These are phyloP conservation scores for Cadophora sp. DNA, from an alignment of 2,329 filamentous ascomycete genomes.

Conservation along the genomic window DNA sequence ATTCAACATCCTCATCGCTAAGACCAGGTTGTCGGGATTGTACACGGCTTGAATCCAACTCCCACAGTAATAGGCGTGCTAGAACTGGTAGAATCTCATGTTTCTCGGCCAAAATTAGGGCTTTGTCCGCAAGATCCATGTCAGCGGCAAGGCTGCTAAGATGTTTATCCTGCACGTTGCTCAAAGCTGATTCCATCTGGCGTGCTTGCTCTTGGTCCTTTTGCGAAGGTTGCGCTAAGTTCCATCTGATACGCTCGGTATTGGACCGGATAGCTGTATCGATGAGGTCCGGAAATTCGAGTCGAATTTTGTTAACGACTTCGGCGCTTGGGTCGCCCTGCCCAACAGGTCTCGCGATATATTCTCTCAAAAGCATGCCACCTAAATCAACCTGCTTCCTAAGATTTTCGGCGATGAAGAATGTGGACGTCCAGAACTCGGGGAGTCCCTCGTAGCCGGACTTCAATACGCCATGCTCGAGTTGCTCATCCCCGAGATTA, in stretches of 20 bases:
- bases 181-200: constrained; percentile 51
- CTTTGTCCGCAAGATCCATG: constrained; percentile 61
- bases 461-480: constrained; percentile 69
- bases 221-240: constrained; percentile 56
- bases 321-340: constrained; percentile 33
- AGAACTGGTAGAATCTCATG: constrained; percentile 68
- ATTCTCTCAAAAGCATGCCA: constrained; percentile 40
- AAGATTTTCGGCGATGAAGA: constrained; percentile 65
- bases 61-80: constrained; percentile 52
- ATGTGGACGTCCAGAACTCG: constrained; percentile 85
- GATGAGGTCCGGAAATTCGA: constrained; percentile 59
- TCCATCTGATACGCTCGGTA: constrained; percentile 65
- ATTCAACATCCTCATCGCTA: constrained; percentile 22
- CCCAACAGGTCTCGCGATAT: constrained; percentile 41
- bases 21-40: constrained; percentile 21
- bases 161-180: constrained; percentile 51
- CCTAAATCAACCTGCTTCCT: constrained; percentile 66
- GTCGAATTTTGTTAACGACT: constrained; percentile 53
- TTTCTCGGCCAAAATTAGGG: constrained; percentile 66
- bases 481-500: constrained; percentile 70
- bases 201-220: constrained; percentile 55
- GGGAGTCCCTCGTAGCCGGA: constrained; percentile 72
- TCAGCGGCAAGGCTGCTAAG: constrained; percentile 52
- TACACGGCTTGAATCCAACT: constrained; percentile 28
- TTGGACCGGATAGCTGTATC: constrained; percentile 63